These are phyloP conservation scores for Scutellaria minor DNA, from an alignment of 257 asterid species.

Conservation along the genomic window DNA sequence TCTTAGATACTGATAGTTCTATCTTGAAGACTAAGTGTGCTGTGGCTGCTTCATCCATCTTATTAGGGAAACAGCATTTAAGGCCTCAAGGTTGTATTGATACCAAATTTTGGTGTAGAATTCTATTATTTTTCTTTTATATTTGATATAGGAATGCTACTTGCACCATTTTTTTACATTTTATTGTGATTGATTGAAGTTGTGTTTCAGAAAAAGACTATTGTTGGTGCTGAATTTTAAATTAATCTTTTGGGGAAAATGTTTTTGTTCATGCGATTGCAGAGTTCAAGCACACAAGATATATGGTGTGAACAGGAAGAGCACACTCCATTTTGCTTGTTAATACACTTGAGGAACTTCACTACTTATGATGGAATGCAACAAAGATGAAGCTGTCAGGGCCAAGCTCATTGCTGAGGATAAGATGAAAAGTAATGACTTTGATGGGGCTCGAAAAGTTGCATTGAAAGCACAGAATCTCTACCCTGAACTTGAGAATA, in stretches of 20 bases:
- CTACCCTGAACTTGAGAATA: constrained; percentile 77
- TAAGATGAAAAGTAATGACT: constrained; percentile 68
- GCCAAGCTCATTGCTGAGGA: constrained; percentile 72
- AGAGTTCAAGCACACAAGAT: no score
- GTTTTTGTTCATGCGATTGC: no score
- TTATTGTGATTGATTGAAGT: constrained; percentile 1
- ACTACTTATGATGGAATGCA: constrained; percentile 66
- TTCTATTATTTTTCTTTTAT: constrained; percentile 4
- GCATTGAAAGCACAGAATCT: constrained; percentile 71
- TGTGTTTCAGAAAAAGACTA: neutral
- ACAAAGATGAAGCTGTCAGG: constrained; percentile 81
- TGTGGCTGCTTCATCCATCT: constrained; percentile 4
- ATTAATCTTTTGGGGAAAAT: neutral
- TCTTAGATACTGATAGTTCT: constrained; percentile 6
- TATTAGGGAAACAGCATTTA: constrained; percentile 16
- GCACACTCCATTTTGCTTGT: neutral
- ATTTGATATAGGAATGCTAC: constrained; percentile 11
- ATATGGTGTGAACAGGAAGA: no score
- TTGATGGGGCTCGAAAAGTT: constrained; percentile 65
- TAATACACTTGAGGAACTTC: constrained; percentile 16
- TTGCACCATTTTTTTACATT: neutral
- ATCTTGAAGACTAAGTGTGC: neutral
- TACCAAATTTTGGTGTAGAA: neutral
- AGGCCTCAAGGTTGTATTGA: constrained; percentile 23
- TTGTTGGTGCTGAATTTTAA: neutral